Conservation (phyloP, 1,284 basidiomycete genomes). For the Sanghuangporus baumii region DNA sequence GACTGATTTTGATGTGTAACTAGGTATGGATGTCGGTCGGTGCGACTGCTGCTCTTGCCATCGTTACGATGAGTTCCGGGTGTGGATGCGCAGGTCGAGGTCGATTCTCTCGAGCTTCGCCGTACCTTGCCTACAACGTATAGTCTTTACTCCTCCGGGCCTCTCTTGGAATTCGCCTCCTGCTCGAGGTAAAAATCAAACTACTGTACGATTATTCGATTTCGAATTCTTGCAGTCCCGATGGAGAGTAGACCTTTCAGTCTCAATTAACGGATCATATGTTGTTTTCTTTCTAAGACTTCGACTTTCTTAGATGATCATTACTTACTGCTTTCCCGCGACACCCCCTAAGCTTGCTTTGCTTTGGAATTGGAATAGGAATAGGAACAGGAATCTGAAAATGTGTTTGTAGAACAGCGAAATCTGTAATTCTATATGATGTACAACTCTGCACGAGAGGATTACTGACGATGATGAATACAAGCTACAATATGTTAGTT, state of each 20-base stretch:
- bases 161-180: not conserved
- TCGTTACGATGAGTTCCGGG: constrained; percentile 25
- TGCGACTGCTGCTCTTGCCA: constrained; percentile 23
- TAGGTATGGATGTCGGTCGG: constrained; percentile 30
- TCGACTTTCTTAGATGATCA: not conserved
- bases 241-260: no score
- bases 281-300: not conserved
- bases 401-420: not conserved
- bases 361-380: not conserved
- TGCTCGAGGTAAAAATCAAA: no score
- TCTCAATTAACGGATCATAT: not conserved
- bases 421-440: not conserved
- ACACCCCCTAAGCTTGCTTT: not conserved
- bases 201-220: not conserved
- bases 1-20: not conserved
- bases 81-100: constrained; percentile 28
- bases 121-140: constrained; percentile 15
- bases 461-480: not conserved
- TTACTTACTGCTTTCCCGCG: not conserved
- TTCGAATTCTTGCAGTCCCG: no score
- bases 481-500: not conserved
- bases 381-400: not conserved
- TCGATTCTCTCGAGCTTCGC: constrained; percentile 17
- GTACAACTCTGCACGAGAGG: not conserved
- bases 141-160: not conserved